phyloP scores from a whole-genome alignment of 2,329 filamentous ascomycete genomes.

The Metarhizium humberi region DNA sequence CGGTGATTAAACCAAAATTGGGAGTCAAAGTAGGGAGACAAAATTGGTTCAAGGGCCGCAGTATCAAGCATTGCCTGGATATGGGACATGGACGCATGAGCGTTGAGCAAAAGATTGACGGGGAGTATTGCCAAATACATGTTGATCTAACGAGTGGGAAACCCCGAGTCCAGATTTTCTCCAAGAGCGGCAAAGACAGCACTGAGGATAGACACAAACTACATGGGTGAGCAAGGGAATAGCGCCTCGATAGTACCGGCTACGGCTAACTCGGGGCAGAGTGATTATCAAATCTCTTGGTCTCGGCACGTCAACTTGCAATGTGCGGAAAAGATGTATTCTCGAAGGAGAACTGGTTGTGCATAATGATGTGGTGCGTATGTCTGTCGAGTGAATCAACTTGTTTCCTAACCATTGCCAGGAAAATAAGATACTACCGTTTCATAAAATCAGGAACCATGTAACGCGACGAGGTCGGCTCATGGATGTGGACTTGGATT shows the following conservation, averaged over 20 bases:
- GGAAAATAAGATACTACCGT: slow-evolving; percentile 57
- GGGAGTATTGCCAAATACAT: slow-evolving; percentile 86
- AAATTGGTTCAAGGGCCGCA: slow-evolving; percentile 55
- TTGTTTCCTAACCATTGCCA: slow-evolving; percentile 16
- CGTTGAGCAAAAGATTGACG: slow-evolving; percentile 75
- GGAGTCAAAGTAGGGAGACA: slow-evolving; percentile 58
- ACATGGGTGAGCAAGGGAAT: slow-evolving; percentile 34
- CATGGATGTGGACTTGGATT: slow-evolving; percentile 60
- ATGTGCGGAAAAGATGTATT: slow-evolving; percentile 58
- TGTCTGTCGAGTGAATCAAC: no score
- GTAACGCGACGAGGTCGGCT: slow-evolving; percentile 63
- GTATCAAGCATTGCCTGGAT: slow-evolving; percentile 64
- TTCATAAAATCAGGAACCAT: slow-evolving; percentile 76
- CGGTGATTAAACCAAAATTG: slow-evolving; percentile 38
- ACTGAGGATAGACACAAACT: slow-evolving; percentile 59
- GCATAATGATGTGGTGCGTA: slow-evolving; percentile 52
- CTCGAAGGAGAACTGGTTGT: slow-evolving; percentile 77
- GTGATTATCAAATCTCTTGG: slow-evolving; percentile 56
- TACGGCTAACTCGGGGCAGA: slow-evolving; percentile 17
- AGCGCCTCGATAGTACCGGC: neutral
- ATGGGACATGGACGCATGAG: slow-evolving; percentile 57
- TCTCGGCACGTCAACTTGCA: slow-evolving; percentile 49
- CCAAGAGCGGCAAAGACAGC: slow-evolving; percentile 86
- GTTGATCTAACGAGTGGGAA: slow-evolving; percentile 52
- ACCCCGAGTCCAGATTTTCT: slow-evolving; percentile 68